These are phyloP conservation scores for Auriscalpium microsporum DNA, from an alignment of 768 basidiomycete genomes.

Conservation along the genomic window DNA sequence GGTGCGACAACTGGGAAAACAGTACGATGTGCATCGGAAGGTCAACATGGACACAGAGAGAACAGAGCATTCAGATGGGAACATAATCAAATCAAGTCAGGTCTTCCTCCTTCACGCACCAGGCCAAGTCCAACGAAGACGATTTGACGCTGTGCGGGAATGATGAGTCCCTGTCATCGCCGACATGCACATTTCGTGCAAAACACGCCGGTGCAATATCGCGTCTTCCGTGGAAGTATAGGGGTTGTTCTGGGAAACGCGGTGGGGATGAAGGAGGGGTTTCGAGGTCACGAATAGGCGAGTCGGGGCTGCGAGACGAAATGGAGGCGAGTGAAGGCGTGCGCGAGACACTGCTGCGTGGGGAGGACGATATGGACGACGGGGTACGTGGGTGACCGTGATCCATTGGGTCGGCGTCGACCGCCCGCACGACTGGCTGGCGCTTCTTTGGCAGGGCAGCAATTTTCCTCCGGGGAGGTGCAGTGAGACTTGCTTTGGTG, in stretches of 20 bases:
- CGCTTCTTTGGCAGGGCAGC: background rate
- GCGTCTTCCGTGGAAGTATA: background rate
- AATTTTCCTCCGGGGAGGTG: background rate
- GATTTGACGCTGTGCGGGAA: background rate
- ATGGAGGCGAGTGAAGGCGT: constrained; percentile 5
- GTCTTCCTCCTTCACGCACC: background rate
- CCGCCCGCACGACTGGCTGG: background rate
- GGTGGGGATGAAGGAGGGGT: constrained; percentile 9
- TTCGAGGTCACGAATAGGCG: constrained; percentile 12
- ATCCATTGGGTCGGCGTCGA: background rate
- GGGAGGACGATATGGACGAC: background rate
- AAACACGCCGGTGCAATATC: background rate
- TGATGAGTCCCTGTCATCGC: background rate
- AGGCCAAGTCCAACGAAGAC: background rate
- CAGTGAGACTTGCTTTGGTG: background rate
- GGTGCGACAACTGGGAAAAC: no score
- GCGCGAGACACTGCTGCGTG: background rate
- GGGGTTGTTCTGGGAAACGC: background rate
- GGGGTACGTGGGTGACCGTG: no score
- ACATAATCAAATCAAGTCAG: background rate
- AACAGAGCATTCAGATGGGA: no score
- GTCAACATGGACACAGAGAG: no score
- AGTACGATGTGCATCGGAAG: no score
- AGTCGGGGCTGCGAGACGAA: background rate
- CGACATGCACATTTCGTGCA: no score